phyloP scores from a whole-genome alignment of 2,329 filamentous ascomycete species.

The Zymoseptoria brevis region DNA sequence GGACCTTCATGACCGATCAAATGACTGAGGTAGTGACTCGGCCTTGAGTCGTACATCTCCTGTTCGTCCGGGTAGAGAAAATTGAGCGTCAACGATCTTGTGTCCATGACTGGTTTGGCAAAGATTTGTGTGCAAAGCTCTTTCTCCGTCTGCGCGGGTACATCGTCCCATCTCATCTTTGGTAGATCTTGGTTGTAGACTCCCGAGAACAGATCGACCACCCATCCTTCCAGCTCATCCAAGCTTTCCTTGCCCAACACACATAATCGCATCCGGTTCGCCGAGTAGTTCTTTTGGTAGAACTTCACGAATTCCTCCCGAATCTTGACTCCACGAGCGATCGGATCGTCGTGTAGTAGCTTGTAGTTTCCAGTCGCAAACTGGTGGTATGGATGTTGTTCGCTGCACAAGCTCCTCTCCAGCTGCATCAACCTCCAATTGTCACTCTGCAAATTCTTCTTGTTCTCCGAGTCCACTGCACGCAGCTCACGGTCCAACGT shows the following conservation, averaged over 20 bases:
- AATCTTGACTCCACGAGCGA: slow-evolving; percentile 72
- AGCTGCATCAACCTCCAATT: slow-evolving; percentile 81
- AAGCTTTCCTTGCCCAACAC: slow-evolving; percentile 74
- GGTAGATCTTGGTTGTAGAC: slow-evolving; percentile 75
- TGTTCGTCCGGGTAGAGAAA: slow-evolving; percentile 87
- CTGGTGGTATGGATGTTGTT: slow-evolving; percentile 78
- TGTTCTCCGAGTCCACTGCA: slow-evolving; percentile 92
- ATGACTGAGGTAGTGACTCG: slow-evolving; percentile 78
- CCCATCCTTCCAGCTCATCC: slow-evolving; percentile 77
- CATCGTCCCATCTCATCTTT: slow-evolving; percentile 57
- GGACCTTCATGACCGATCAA: slow-evolving; percentile 88
- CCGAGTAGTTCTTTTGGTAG: slow-evolving; percentile 80
- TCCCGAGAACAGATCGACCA: slow-evolving; percentile 70
- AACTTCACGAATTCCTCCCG: slow-evolving; percentile 89
- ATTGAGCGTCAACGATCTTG: slow-evolving; percentile 66
- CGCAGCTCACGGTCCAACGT: slow-evolving; percentile 80
- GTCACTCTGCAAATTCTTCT: slow-evolving; percentile 92
- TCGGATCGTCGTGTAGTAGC: slow-evolving; percentile 73
- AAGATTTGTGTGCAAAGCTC: slow-evolving; percentile 67
- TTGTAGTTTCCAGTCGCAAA: slow-evolving; percentile 88
- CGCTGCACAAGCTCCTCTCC: slow-evolving; percentile 80
- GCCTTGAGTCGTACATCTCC: slow-evolving; percentile 67
- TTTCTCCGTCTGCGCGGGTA: slow-evolving; percentile 51
- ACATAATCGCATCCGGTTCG: slow-evolving; percentile 88
- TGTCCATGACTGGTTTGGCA: slow-evolving; percentile 87